Evolutionary conservation across 176 grass and related monocot species (phyloP), one percentile per base, ranked within the genome.

Genomic region (Aegilops umbellulata): DNA sequence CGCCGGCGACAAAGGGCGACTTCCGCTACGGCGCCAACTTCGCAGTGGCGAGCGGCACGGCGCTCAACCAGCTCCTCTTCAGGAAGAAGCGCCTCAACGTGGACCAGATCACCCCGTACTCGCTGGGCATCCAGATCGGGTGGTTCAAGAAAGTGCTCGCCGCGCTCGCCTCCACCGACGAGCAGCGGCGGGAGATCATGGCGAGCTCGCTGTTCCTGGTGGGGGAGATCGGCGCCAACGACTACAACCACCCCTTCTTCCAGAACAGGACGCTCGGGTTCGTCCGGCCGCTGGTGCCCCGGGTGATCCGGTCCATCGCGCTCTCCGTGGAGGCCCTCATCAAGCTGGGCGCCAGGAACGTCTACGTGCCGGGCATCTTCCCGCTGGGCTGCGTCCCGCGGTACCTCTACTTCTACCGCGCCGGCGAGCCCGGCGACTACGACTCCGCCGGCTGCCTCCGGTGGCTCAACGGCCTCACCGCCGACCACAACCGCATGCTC

Each of bases 191-290:
- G 53, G 53, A 57, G 53, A 57, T 57, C 17, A 88, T 92, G 86
- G 70, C 55, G 34, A 90, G 38, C 10, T 92, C 92, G 20, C 77
- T 94, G 36, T 94, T 97, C 65, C 64, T 94, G 8, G 78, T 96
- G 9, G 94, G 94, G 8, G 91, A 90, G 79, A 93, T 96, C 30
- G 94, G 91, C 77, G 91, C 61, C 58, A 93, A 96, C 71, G 91
- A 96, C 87, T 96, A 96, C 82, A 90, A 81, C 86, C 88, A 94
- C 20, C 90, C 88, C 7, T 90, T 97, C 7, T 89, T 94, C 77
- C 90, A 89, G 61, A 75, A 89, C 69, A 44, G 7, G 80, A 76
- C 86, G 10, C 35, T 83, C 0, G 80, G 65, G 0, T 89, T 84
- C 38, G 83, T 93, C 0, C 4, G 10, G 41, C 83, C 80, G 2